Percentiles rank a stretch among this genome's conserved stretches.
These are phyloP conservation scores for Fusarium nygamai DNA, from an alignment of 2,329 filamentous ascomycete species.

Conservation along the genomic window DNA sequence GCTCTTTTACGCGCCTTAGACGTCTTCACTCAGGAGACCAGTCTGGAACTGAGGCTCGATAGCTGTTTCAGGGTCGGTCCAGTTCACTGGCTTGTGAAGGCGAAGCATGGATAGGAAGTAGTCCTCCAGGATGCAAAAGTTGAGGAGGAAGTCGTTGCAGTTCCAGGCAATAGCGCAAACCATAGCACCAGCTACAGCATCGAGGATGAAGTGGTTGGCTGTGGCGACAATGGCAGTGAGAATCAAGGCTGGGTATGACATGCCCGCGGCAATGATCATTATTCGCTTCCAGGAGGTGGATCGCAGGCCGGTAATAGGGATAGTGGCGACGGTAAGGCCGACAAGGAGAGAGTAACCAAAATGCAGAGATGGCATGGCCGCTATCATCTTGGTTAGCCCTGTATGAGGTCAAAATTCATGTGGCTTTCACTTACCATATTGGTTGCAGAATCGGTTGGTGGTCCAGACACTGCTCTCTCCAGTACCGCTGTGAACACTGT, in stretches of 20 bases:
- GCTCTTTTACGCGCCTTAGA: constrained; percentile 10
- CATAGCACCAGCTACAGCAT: constrained; percentile 73
- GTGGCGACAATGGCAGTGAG: constrained; percentile 75
- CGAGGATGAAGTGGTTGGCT: constrained; percentile 78
- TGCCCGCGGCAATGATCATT: constrained; percentile 58
- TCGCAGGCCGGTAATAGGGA: constrained; percentile 68
- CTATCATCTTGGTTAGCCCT: constrained; percentile 49
- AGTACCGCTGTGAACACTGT: constrained; percentile 63
- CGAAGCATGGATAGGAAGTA: constrained; percentile 71
- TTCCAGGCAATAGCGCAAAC: constrained; percentile 74
- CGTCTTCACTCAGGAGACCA: constrained; percentile 35
- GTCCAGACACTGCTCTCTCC: constrained; percentile 64
- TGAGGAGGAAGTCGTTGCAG: constrained; percentile 64
- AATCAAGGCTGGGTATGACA: constrained; percentile 72
- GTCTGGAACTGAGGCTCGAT: constrained; percentile 48
- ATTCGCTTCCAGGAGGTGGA: constrained; percentile 61
- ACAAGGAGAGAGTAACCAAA: constrained; percentile 81
- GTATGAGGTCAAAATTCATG: no score
- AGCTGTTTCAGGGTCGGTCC: constrained; percentile 50
- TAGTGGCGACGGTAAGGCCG: constrained; percentile 73
- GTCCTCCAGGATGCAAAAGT: constrained; percentile 73
- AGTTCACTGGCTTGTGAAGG: constrained; percentile 70
- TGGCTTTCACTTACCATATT: constrained; percentile 70
- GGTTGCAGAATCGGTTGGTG: constrained; percentile 77
- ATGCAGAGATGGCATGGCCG: constrained; percentile 79